Base-by-base conservation (phyloP, 768 basidiomycete genomes). In the Auricularia sp. region DNA sequence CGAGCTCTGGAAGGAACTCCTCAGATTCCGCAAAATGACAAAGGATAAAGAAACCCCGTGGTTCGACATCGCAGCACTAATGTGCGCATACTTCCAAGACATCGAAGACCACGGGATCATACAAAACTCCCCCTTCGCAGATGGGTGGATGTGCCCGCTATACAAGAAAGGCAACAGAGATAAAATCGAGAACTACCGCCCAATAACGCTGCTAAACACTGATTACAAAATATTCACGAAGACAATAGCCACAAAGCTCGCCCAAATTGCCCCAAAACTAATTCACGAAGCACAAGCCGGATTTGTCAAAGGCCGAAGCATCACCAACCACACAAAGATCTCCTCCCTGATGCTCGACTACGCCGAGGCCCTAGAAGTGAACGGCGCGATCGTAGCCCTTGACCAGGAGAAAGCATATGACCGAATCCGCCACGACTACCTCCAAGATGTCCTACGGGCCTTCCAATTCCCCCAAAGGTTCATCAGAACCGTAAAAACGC, bases 81-180 rank as follows among this genome's bases (percentile, higher is more conserved):
- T 64, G 79, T 43, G 78, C 74, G 10, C 82, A 70, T 3, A 74
- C 78, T 68, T 81, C 82, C 0, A 80, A 79, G 12, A 81, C 83
- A 77, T 79, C 0, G 63, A 73, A 63, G 0, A 4, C 0, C 1
- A 75, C 44, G 76, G 77, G 0, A 2, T 74, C 0, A 1, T 12
- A 3, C 1, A 21, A 0, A 2, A 11, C 0, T 1, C 56, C 29
- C 1, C 21, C 0, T 81, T 77, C 58, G 29, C 72, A 0, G 56
- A 69, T 4, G 79, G 79, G 0, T 71, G 70, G 69, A 70, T 75
- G 64, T 71, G 76, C 71, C 78, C 75, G 0, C 35, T 81, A 0
- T 81, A 76, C 62, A 81, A 81, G 42, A 80, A 81, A 44, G 73
- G 68, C 4, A 62, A 68, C 59, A 5, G 14, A n/a, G 3, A 21